Conservation (phyloP, 2,329 filamentous ascomycete genomes). For the Penicillium digitatum region DNA sequence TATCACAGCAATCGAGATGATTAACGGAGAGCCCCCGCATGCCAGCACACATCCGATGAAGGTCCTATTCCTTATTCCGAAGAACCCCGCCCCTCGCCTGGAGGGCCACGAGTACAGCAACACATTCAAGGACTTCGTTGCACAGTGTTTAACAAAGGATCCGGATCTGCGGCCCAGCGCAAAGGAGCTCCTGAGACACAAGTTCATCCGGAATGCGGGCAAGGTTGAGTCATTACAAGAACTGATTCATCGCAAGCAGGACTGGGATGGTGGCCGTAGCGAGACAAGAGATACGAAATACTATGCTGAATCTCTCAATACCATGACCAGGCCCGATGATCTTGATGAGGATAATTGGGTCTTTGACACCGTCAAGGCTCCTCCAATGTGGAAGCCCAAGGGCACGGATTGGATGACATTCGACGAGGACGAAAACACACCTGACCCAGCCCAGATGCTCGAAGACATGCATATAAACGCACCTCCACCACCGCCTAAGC, state of each 20-base stretch:
- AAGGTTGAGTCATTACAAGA: conserved; percentile 86
- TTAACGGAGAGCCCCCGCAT: conserved; percentile 82
- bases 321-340: conserved; percentile 55
- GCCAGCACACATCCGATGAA: conserved; percentile 89
- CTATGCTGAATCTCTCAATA: conserved; percentile 87
- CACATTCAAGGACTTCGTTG: conserved; percentile 91
- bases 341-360: conserved; percentile 88
- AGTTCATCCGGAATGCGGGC: conserved; percentile 81
- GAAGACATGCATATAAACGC: conserved; percentile 38
- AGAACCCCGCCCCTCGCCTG: conserved; percentile 76
- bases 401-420: conserved; percentile 45
- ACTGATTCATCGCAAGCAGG: conserved; percentile 73
- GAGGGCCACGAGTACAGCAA: conserved; percentile 77
- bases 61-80: conserved; percentile 85
- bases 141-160: conserved; percentile 87
- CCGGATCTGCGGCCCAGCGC: conserved; percentile 78
- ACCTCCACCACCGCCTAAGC: conserved; percentile 46
- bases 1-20: conserved; percentile 87
- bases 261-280: conserved; percentile 71
- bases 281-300: conserved; percentile 70
- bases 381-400: conserved; percentile 57
- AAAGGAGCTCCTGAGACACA: conserved; percentile 80
- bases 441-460: conserved; percentile 36
- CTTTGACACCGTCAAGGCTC: conserved; percentile 82
- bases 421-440: conserved; percentile 26